A percentile compares a stretch with the other conserved stretches of the same genome.
Evolutionary conservation across 1,139 yeast species (phyloP).

Genomic region (Nakaseomyces uthaithaninus): DNA sequence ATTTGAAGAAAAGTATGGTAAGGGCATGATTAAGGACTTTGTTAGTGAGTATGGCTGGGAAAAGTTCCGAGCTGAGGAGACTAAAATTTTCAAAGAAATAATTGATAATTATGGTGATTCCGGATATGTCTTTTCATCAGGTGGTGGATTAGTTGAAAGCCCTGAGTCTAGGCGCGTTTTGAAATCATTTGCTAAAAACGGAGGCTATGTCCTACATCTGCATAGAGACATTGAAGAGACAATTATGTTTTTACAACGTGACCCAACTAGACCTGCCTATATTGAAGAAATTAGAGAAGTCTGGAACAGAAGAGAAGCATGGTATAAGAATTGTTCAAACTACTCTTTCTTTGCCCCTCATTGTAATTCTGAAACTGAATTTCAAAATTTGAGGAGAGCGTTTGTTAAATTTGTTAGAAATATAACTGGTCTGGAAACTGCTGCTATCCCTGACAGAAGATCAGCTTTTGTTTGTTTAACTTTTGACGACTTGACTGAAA

Average conservation of each 20-base stretch:
- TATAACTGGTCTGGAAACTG: constrained; percentile 51
- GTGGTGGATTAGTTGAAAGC: constrained; percentile 92
- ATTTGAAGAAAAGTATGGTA: constrained; percentile 46
- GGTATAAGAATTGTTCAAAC: constrained; percentile 78
- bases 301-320: constrained; percentile 72
- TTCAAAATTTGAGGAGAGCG: constrained; percentile 49
- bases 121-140: constrained; percentile 78
- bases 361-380: constrained; percentile 49
- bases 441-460: constrained; percentile 43
- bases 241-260: constrained; percentile 61
- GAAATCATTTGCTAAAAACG: constrained; percentile 41
- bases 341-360: constrained; percentile 71
- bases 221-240: constrained; percentile 84
- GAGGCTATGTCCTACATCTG: constrained; percentile 74
- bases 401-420: constrained; percentile 51
- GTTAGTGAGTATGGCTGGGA: constrained; percentile 79
- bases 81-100: constrained; percentile 47
- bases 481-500: constrained; percentile 45
- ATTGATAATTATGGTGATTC: constrained; percentile 40
- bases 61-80: constrained; percentile 65
- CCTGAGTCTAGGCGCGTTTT: constrained; percentile 57
- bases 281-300: constrained; percentile 70
- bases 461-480: constrained; percentile 73
- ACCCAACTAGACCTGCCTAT: constrained; percentile 83
- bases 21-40: constrained; percentile 53